phyloP scores from a whole-genome alignment of 1,284 basidiomycete species.

The Marasmius tenuissimus region DNA sequence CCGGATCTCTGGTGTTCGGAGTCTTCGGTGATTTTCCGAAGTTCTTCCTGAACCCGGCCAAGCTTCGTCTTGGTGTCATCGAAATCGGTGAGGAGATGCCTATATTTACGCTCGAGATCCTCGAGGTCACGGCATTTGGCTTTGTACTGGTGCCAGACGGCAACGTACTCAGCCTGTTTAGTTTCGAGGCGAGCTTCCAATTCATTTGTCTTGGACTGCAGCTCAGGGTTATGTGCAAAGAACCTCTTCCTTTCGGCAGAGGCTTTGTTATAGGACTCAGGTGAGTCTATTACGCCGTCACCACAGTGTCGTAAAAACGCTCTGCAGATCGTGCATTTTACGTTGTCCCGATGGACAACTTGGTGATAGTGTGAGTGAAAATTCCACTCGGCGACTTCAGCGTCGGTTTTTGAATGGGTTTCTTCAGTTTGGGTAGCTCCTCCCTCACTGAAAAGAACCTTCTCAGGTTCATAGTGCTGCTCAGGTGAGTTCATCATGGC shows the following conservation, averaged over 20 bases:
- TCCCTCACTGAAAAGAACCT: too few relatives aligned
- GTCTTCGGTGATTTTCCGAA: neutral
- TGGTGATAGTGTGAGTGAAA: neutral
- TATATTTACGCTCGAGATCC: neutral
- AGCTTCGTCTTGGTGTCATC: neutral
- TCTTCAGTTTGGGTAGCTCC: too few relatives aligned
- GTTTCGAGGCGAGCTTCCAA: neutral
- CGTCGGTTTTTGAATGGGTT: neutral
- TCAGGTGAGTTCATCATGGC: too few relatives aligned
- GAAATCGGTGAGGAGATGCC: neutral
- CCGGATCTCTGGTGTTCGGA: neutral
- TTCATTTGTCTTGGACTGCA: neutral
- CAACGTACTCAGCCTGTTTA: neutral
- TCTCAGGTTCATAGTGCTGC: too few relatives aligned
- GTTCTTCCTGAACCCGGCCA: neutral
- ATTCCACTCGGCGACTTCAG: neutral
- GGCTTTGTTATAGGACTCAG: neutral
- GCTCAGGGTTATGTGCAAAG: neutral
- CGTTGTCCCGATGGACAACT: neutral
- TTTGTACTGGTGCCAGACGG: neutral
- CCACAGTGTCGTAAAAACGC: neutral
- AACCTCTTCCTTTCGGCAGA: neutral
- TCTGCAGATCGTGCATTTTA: neutral
- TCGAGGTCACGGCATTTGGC: neutral
- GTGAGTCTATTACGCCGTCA: neutral